Conservation (phyloP, 495 filamentous ascomycete species). For the Lasiosphaeris hirsuta region DNA sequence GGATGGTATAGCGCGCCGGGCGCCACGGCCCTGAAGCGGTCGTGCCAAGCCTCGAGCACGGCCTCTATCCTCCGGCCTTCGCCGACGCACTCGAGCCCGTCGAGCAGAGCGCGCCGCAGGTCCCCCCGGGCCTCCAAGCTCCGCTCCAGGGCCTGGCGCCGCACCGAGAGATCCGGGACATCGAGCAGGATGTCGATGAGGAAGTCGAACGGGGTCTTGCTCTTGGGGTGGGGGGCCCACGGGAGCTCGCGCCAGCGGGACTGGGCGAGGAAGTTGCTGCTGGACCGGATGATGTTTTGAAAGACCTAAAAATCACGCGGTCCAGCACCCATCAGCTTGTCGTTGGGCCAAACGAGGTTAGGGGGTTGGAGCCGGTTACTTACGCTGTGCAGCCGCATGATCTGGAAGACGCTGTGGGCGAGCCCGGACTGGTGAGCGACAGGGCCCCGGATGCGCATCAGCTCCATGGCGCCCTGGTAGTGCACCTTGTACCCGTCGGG, state of each 20-base stretch:
- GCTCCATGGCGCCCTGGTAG: slow-evolving; percentile 5
- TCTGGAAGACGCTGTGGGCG: slow-evolving; percentile 3
- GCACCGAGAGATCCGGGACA: background rate
- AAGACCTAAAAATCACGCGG: background rate
- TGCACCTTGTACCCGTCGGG: background rate
- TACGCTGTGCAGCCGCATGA: slow-evolving; percentile 1
- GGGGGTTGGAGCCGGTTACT: background rate
- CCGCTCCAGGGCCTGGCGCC: background rate
- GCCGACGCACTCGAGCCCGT: background rate
- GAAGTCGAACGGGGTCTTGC: background rate
- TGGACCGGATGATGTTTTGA: background rate
- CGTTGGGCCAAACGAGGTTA: background rate
- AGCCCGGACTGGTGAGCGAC: background rate
- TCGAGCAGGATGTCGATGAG: slow-evolving; percentile 4
- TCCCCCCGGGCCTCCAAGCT: background rate
- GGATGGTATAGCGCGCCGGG: slow-evolving; percentile 2
- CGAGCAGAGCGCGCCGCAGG: background rate
- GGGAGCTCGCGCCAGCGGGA: background rate
- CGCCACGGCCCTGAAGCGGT: background rate
- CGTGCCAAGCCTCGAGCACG: background rate
- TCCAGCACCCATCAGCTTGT: background rate
- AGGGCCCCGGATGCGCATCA: background rate
- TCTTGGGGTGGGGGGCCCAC: slow-evolving; percentile 1
- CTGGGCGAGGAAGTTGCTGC: background rate
- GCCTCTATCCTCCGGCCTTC: background rate